phyloP scores from a whole-genome alignment of 495 filamentous ascomycete species.

The Pyrenopolyporus hunteri region DNA sequence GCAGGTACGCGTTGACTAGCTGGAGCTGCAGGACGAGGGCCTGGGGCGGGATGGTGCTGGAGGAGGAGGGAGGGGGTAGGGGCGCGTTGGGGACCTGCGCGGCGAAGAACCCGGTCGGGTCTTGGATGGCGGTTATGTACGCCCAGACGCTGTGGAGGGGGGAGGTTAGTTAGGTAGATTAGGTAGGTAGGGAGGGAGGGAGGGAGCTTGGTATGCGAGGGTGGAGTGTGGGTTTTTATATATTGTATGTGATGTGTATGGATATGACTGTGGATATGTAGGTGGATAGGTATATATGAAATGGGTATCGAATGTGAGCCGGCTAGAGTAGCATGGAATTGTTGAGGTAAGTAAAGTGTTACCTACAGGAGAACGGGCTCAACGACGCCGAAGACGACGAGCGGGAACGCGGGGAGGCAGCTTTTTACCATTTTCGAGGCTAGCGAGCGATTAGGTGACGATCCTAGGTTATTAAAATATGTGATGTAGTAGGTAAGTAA shows the following conservation, averaged over 20 bases:
- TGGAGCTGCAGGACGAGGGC: constrained; percentile 61
- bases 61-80: constrained; percentile 53
- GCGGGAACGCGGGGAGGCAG: constrained; percentile 38
- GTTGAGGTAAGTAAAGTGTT: background rate
- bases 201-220: no score
- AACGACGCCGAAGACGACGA: constrained; percentile 56
- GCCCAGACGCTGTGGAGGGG: constrained; percentile 54
- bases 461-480: no score
- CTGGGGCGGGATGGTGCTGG: constrained; percentile 45
- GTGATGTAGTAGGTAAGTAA: no score
- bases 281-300: background rate
- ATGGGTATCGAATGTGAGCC: background rate
- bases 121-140: constrained; percentile 49
- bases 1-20: constrained; percentile 62
- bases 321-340: no score
- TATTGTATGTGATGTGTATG: no score
- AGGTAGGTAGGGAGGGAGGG: no score
- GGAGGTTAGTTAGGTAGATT: no score
- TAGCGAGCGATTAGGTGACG: no score
- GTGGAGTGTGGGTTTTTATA: no score
- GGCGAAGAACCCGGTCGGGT: constrained; percentile 57
- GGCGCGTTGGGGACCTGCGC: constrained; percentile 53
- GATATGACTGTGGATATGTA: no score
- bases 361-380: constrained; percentile 64
- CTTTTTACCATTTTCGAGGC: constrained; percentile 36